These are phyloP conservation scores for Carex sylvatica DNA, from an alignment of 202 grass and related monocot genomes.

Conservation along the genomic window DNA sequence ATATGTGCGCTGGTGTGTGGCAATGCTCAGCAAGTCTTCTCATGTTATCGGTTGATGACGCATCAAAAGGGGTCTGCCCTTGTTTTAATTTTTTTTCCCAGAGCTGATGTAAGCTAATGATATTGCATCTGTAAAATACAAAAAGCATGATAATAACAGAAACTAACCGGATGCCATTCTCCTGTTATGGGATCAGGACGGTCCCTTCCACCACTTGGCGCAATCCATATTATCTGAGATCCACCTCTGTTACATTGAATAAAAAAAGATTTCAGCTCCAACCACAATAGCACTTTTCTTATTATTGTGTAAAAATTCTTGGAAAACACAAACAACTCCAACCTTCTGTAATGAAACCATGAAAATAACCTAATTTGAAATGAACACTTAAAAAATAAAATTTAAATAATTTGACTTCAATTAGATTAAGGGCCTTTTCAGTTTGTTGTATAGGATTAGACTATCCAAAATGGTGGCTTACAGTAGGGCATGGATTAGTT, in stretches of 20 bases:
- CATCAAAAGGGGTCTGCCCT: constrained; percentile 72
- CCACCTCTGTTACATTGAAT: constrained; percentile 46
- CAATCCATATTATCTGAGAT: constrained; percentile 98
- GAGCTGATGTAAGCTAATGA: not conserved
- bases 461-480: not conserved
- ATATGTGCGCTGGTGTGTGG: constrained; percentile 72
- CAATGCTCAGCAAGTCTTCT: constrained; percentile 92
- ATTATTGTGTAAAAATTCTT: not conserved
- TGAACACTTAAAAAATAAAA: not conserved
- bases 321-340: not conserved
- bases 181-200: constrained; percentile 67
- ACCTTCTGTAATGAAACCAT: not conserved
- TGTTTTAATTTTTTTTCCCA: constrained; percentile 23
- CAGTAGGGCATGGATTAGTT: not conserved
- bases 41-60: constrained; percentile 91
- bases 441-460: not conserved
- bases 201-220: constrained; percentile 96
- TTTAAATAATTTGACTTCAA: not conserved
- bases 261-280: constrained; percentile 18
- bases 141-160: constrained; percentile 6
- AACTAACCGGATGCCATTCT: constrained; percentile 87
- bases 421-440: not conserved
- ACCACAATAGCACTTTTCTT: not conserved
- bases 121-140: not conserved
- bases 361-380: constrained; percentile 1